phyloP scores from a whole-genome alignment of 2,329 filamentous ascomycete genomes.

The Bipolaris victoriae region DNA sequence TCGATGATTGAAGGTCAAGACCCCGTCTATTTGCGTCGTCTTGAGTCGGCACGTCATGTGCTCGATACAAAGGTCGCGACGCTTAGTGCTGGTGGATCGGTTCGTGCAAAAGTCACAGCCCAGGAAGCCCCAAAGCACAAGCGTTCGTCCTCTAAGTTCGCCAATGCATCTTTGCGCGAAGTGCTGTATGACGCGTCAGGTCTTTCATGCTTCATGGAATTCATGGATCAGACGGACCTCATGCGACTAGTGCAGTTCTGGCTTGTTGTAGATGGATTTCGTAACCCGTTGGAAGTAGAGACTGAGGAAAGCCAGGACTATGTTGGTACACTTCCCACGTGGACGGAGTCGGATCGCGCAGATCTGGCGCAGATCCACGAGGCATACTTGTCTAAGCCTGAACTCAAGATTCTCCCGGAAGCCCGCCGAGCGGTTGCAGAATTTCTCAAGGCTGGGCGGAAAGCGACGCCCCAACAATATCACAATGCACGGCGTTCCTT shows the following conservation, averaged over 20 bases:
- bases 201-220: conserved; percentile 99
- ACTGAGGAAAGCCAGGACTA: conserved; percentile 69
- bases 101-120: conserved; percentile 49
- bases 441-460: conserved; percentile 79
- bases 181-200: conserved; percentile 89
- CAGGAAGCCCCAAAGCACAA: conserved; percentile 48
- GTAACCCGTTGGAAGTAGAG: conserved; percentile 89
- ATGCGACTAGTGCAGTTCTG: conserved; percentile 96
- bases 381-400: conserved; percentile 81
- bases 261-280: conserved; percentile 95
- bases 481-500: conserved; percentile 81
- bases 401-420: conserved; percentile 76
- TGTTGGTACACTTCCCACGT: conserved; percentile 59
- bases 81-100: conserved; percentile 70
- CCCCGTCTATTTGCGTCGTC: conserved; percentile 80
- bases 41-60: conserved; percentile 90
- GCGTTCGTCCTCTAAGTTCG: conserved; percentile 66
- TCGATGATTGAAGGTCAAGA: conserved; percentile 79
- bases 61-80: conserved; percentile 88
- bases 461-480: conserved; percentile 81
- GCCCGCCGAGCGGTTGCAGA: conserved; percentile 72
- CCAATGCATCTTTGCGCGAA: conserved; percentile 79
- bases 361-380: conserved; percentile 93
- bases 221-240: conserved; percentile 88
- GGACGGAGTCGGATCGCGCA: conserved; percentile 82